Evolutionary conservation across 768 basidiomycete genomes (phyloP).

Genomic region (Lactarius indigo): DNA sequence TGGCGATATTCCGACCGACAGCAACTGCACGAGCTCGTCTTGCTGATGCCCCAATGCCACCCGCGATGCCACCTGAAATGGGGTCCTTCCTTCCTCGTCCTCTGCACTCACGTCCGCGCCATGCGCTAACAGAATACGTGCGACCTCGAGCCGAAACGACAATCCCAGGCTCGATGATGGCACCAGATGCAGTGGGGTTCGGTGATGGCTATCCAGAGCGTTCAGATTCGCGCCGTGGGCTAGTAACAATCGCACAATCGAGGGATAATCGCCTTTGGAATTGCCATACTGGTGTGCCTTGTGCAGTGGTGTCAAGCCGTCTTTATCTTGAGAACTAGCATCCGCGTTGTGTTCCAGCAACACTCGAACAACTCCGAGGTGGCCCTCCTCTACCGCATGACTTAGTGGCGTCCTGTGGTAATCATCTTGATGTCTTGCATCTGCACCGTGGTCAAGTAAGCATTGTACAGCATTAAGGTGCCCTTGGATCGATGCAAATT

Average conservation of each 20-base stretch:
- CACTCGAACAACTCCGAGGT: background rate
- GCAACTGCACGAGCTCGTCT: background rate
- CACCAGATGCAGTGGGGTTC: background rate
- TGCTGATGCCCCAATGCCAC: too few species aligned
- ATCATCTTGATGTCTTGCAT: background rate
- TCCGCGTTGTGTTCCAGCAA: background rate
- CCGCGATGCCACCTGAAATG: background rate
- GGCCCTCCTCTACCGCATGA: accelerated
- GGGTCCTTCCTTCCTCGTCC: background rate
- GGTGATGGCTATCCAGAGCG: background rate
- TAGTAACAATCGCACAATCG: background rate
- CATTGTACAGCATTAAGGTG: background rate
- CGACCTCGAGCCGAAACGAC: background rate
- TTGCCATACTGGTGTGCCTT: too few species aligned
- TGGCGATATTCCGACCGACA: background rate
- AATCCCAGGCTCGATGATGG: background rate
- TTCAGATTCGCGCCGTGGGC: background rate
- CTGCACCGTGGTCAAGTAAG: background rate
- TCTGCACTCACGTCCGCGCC: background rate
- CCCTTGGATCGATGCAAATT: background rate
- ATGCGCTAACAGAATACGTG: background rate
- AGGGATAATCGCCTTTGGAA: background rate
- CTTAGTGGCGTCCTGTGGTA: background rate
- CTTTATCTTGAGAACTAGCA: background rate
- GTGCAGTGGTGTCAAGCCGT: background rate